Conservation (phyloP, 768 basidiomycete species). For the Suillus cothurnatus region DNA sequence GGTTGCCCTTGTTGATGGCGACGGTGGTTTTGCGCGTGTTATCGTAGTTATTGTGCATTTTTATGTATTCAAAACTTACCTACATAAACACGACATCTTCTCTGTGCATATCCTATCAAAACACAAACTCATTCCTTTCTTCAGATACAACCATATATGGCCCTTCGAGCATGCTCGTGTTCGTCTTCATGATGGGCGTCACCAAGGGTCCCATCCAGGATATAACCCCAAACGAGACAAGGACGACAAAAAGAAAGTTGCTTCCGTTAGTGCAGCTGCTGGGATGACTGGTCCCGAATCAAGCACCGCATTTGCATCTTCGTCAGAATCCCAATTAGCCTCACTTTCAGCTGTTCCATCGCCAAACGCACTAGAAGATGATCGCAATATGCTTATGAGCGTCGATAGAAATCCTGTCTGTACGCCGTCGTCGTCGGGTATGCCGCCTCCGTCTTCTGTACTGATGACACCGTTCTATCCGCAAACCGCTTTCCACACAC, state of each 20-base stretch:
- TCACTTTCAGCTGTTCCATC: background rate
- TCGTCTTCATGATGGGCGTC: conserved; percentile 50
- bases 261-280: background rate
- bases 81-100: background rate
- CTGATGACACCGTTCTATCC: conserved; percentile 1
- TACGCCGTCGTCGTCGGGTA: background rate
- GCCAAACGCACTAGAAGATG: background rate
- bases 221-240: conserved; percentile 11
- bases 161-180: conserved; percentile 96
- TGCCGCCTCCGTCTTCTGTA: background rate
- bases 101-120: background rate
- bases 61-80: background rate
- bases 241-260: conserved; percentile 21
- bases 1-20: background rate
- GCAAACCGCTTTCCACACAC: background rate
- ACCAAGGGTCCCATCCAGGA: conserved; percentile 30
- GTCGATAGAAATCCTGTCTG: background rate
- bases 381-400: background rate
- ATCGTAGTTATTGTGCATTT: background rate
- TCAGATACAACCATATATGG: conserved; percentile 96
- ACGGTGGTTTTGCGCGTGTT: background rate
- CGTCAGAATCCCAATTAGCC: background rate
- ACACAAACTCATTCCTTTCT: conserved; percentile 1
- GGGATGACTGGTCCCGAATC: background rate
- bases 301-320: background rate